Conservation (phyloP, 345 rosid genomes). For the Pistacia atlantica region DNA sequence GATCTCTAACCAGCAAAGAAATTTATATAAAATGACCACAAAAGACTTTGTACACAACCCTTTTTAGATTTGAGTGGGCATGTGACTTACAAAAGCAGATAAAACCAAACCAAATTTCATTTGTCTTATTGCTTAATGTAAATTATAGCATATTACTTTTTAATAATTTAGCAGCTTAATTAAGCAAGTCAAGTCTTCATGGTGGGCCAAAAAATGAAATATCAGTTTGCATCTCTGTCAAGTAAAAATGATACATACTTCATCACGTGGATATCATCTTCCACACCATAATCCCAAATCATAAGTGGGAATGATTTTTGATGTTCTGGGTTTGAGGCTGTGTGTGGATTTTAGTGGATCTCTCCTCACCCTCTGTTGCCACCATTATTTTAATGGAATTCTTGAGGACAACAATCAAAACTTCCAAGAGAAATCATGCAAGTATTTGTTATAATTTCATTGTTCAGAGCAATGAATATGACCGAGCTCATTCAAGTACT, state of each 20-base stretch:
- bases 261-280: neutral
- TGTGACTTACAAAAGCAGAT: neutral
- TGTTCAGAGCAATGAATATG: too few relatives aligned
- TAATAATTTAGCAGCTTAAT: neutral
- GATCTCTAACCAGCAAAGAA: too few relatives aligned
- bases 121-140: neutral
- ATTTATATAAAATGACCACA: neutral
- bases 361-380: too few relatives aligned
- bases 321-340: neutral
- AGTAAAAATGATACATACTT: slow-evolving; percentile 3
- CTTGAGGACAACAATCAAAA: too few relatives aligned
- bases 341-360: neutral
- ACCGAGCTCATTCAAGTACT: too few relatives aligned
- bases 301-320: neutral
- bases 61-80: neutral
- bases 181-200: neutral
- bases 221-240: neutral
- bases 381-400: too few relatives aligned
- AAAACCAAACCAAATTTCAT: neutral
- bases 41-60: neutral
- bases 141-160: neutral
- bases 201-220: neutral
- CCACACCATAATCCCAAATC: neutral
- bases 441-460: too few relatives aligned
- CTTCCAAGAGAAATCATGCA: neutral